Conservation (phyloP, 768 basidiomycete genomes). For the Xanthoconium stramineum region DNA sequence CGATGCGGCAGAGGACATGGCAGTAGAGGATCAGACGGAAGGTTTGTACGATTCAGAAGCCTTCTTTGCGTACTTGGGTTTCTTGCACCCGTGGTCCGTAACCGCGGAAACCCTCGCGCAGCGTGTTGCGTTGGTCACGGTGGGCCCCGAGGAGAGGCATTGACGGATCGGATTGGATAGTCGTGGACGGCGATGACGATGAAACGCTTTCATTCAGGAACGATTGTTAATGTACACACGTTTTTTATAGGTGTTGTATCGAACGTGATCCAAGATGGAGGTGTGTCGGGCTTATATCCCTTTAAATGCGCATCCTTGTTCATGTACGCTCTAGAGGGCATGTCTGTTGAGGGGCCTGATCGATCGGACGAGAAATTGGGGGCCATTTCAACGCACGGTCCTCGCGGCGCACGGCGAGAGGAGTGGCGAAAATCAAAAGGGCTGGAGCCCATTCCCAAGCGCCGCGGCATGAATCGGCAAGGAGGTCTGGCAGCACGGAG, state of each 20-base stretch:
- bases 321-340: slow-evolving; percentile 38
- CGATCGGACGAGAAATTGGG: slow-evolving; percentile 27
- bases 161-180: background rate
- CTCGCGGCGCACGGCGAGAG: slow-evolving; percentile 72
- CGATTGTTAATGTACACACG: slow-evolving; percentile 14
- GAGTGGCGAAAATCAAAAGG: slow-evolving; percentile 84
- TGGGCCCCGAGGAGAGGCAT: background rate
- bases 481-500: slow-evolving; percentile 57
- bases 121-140: background rate
- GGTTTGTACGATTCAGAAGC: slow-evolving; percentile 52
- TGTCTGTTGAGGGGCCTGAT: slow-evolving; percentile 47
- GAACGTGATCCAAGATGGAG: slow-evolving; percentile 14
- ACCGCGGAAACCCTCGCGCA: slow-evolving; percentile 38
- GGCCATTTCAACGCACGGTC: slow-evolving; percentile 77
- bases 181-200: background rate
- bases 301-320: background rate
- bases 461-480: slow-evolving; percentile 63
- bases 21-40: slow-evolving; percentile 34
- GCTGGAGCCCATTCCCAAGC: slow-evolving; percentile 47
- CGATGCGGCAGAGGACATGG: slow-evolving; percentile 30
- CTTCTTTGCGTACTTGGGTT: slow-evolving; percentile 47
- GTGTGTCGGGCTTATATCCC: slow-evolving; percentile 11
- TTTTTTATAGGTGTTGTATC: slow-evolving; percentile 18
- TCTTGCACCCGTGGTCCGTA: slow-evolving; percentile 50
- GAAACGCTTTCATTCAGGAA: background rate